Conservation (phyloP, 2,329 filamentous ascomycete genomes). For the Colletotrichum eleusines region DNA sequence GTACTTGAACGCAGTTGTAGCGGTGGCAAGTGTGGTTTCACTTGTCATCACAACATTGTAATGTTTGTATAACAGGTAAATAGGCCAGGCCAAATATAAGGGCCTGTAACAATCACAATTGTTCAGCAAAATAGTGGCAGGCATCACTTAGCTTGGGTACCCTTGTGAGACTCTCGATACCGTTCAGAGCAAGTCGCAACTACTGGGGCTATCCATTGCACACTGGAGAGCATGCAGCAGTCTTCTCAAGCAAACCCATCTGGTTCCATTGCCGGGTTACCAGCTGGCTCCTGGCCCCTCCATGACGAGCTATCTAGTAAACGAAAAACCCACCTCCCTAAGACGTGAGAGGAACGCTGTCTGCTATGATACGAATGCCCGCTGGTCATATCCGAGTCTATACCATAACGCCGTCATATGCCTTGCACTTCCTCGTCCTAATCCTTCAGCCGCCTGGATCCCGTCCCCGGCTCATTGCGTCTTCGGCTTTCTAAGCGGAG, state of each 20-base stretch:
- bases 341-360: neutral
- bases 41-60: too few species aligned
- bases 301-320: neutral
- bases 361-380: neutral
- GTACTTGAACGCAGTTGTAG: too few species aligned
- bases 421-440: neutral
- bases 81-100: too few species aligned
- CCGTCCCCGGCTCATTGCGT: neutral
- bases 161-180: neutral
- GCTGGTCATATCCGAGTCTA: neutral
- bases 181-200: too few species aligned
- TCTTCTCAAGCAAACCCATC: neutral
- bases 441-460: neutral
- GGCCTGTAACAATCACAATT: too few species aligned
- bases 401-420: neutral
- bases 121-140: too few species aligned
- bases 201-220: neutral
- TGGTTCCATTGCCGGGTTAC: neutral
- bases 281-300: neutral
- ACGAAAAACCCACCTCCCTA: neutral
- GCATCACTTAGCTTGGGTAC: too few species aligned
- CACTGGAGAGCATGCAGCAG: neutral
- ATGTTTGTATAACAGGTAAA: too few species aligned
- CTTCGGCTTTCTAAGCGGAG: constrained; percentile 36
- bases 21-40: too few species aligned